Evolutionary conservation across 805 yeast species (phyloP).

Genomic region (Metschnikowia kunwiensis): DNA sequence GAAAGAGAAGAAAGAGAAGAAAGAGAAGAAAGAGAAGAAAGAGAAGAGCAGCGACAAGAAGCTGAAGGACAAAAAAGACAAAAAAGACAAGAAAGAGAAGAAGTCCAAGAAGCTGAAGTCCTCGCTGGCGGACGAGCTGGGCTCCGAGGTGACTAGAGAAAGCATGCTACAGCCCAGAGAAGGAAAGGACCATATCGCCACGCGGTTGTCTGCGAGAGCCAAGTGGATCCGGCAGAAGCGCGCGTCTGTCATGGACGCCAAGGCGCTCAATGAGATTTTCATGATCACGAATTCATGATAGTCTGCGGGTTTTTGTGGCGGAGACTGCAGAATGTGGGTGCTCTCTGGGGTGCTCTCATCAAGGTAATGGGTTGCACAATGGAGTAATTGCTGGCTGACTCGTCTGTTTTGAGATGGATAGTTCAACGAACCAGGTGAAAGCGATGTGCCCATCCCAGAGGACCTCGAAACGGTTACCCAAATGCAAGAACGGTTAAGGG

Average conservation of each 20-base stretch:
- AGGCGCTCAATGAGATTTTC: constrained; percentile 87
- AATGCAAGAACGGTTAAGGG: no score
- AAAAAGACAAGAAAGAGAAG: constrained; percentile 14
- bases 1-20: constrained; percentile 16
- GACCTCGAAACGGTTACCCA: no score
- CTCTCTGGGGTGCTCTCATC: no score
- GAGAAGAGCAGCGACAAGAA: constrained; percentile 6
- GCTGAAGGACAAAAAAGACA: constrained; percentile 10
- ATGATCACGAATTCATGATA: constrained; percentile 76
- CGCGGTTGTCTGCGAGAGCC: constrained; percentile 62
- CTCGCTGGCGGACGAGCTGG: constrained; percentile 21
- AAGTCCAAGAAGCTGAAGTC: constrained; percentile 22
- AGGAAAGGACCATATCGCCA: constrained; percentile 24
- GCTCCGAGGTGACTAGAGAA: constrained; percentile 30
- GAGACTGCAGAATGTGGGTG: no score
- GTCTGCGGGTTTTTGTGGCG: no score
- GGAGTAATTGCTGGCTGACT: no score
- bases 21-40: constrained; percentile 12
- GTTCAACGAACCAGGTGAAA: no score
- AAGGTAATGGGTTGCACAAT: no score
- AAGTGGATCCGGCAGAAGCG: constrained; percentile 87
- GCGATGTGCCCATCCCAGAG: no score
- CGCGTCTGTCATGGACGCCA: constrained; percentile 85
- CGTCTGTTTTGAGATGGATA: no score
- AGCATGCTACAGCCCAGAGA: constrained; percentile 24